These are phyloP conservation scores for Termitomyces sp. DNA, from an alignment of 1,284 basidiomycete genomes.

Conservation along the genomic window DNA sequence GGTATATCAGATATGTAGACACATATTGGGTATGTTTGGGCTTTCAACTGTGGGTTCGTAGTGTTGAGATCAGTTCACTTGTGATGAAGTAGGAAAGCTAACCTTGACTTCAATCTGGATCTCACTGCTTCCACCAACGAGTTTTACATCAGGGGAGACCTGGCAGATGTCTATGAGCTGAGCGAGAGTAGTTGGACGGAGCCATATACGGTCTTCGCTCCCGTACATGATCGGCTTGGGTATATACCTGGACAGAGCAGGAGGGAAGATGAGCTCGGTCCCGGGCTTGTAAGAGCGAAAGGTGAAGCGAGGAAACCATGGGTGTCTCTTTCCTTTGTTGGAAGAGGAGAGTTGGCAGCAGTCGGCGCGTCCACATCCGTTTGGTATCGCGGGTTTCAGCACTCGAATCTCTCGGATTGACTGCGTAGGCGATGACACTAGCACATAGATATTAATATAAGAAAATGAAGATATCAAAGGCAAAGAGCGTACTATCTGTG, in stretches of 20 bases:
- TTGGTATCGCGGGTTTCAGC: not conserved
- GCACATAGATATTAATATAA: not conserved
- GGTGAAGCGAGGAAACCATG: conserved; percentile 14
- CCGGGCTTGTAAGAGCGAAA: conserved; percentile 14
- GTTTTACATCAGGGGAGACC: conserved; percentile 3
- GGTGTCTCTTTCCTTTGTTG: conserved; percentile 7
- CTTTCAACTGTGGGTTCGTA: conserved; percentile 3
- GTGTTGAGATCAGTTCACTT: not conserved
- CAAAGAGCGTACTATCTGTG: conserved; percentile 3
- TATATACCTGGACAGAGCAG: conserved; percentile 5
- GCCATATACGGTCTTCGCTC: conserved; percentile 11
- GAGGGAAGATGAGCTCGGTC: conserved; percentile 15
- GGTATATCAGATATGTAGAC: conserved; percentile 15
- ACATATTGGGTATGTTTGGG: conserved; percentile 12
- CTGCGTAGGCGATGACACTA: not conserved
- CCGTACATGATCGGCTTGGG: conserved; percentile 10
- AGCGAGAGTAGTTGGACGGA: conserved; percentile 8
- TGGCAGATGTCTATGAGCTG: conserved; percentile 12
- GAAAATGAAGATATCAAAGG: not conserved
- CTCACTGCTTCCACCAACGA: conserved; percentile 15
- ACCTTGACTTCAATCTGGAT: conserved; percentile 16
- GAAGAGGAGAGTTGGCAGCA: conserved; percentile 13
- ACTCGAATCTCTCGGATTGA: not conserved
- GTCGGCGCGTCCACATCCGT: conserved; percentile 13
- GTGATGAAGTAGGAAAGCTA: not conserved